Conservation (phyloP, 75 land plant genomes). For the Chamaecyparis obtusa region DNA sequence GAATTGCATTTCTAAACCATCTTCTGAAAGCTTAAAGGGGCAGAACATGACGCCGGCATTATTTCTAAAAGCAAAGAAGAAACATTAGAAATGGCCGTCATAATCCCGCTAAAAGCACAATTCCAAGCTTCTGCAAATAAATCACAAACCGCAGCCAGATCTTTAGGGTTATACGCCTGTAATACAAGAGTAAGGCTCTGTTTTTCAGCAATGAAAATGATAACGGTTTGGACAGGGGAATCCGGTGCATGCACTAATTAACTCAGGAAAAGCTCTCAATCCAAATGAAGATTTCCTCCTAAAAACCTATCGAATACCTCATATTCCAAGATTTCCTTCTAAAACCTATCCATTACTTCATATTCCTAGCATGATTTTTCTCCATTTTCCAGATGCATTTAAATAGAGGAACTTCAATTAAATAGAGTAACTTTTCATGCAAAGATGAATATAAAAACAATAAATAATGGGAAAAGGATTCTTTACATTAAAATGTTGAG, state of each 20-base stretch:
- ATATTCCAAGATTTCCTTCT: too few species aligned
- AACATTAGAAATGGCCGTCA: background rate
- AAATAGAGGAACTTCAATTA: too few species aligned
- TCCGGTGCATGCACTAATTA: too few species aligned
- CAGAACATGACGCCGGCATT: constrained; percentile 71
- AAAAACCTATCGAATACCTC: too few species aligned
- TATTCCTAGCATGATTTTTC: too few species aligned
- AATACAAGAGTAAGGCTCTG: background rate
- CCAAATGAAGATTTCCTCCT: too few species aligned
- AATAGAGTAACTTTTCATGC: background rate
- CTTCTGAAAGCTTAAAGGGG: constrained; percentile 43
- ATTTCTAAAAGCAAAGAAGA: constrained; percentile 36
- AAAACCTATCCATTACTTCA: too few species aligned
- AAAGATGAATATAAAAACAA: background rate
- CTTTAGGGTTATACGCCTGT: background rate
- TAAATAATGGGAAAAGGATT: background rate
- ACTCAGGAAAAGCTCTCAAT: too few species aligned
- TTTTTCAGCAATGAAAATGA: background rate
- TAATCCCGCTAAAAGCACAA: background rate
- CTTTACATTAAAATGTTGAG: constrained; percentile 61
- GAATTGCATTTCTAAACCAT: constrained; percentile 66
- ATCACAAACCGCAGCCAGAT: background rate
- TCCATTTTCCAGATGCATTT: background rate
- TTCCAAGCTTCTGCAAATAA: background rate
- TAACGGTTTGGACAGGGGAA: too few species aligned